phyloP scores from a whole-genome alignment of 2,329 filamentous ascomycete species.

The Kalmusia sp. region DNA sequence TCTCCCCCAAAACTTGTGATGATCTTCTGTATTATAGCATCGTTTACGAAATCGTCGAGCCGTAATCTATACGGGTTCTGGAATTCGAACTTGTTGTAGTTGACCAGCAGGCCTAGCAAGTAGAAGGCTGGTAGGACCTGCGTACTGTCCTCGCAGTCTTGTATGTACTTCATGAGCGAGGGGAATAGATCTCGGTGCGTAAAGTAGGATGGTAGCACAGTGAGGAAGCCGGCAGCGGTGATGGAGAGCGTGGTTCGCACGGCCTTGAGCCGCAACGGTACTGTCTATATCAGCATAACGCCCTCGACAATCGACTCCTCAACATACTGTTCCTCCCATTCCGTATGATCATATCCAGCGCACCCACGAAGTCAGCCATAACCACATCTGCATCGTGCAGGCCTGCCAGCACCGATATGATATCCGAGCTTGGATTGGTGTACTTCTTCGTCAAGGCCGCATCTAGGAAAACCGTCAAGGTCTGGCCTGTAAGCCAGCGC shows the following conservation, averaged over 20 bases:
- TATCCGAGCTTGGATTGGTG: conserved; percentile 92
- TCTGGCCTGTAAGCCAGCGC: conserved; percentile 66
- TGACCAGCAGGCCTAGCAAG: conserved; percentile 84
- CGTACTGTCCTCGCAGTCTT: conserved; percentile 73
- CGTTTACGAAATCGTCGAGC: conserved; percentile 94
- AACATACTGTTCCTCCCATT: conserved; percentile 73
- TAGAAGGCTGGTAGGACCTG: conserved; percentile 75
- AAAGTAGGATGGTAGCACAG: conserved; percentile 91
- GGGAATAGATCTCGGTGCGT: conserved; percentile 95
- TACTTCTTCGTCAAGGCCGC: conserved; percentile 87
- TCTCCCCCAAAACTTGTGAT: conserved; percentile 76
- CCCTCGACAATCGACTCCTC: neutral
- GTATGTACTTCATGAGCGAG: conserved; percentile 91
- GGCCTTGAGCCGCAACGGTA: conserved; percentile 78
- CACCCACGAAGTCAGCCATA: conserved; percentile 86
- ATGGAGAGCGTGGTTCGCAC: conserved; percentile 82
- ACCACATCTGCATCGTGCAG: conserved; percentile 86
- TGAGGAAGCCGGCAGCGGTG: conserved; percentile 93
- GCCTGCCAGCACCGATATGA: conserved; percentile 88
- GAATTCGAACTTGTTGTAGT: conserved; percentile 99
- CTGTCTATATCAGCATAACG: conserved; percentile 52
- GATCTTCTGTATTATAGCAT: conserved; percentile 82
- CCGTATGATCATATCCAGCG: conserved; percentile 82
- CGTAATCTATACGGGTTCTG: conserved; percentile 95
- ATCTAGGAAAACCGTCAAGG: conserved; percentile 85